Base-by-base conservation (phyloP, 192 early-diverging fungal genomes). In the Coemansia sp. region DNA sequence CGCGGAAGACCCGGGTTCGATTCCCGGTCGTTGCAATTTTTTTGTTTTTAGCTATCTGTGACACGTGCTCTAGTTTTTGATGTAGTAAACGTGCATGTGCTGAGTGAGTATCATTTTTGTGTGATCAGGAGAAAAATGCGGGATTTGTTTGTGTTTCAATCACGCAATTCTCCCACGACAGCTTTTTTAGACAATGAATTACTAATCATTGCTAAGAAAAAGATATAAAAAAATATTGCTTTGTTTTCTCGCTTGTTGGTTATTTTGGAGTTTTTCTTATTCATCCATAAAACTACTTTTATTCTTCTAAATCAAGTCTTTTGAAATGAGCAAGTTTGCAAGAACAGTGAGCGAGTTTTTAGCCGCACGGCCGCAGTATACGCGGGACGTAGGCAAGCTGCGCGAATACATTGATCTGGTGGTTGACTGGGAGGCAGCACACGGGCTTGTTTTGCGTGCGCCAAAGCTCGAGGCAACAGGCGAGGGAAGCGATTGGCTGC, bases 361-460 rank as follows among this genome's bases (percentile, higher is more conserved):
- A 12, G 29, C 76, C 6, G 42, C 45, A 18, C 67, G 76, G 12
- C 76, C 76, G 11, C 63, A 30, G 56, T 79, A 79, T 33, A 34
- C 67, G 38, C 71, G 64, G 30, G 56, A 66, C 28, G 28, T 56
- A 10, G 64, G 10, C 62, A 83, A 55, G 68, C 57, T 88, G 34
- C 57, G 66, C 6, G 52, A 63, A 42, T 67, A 89, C 22, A 72
- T 82, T 38, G 82, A 83, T 49, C 70, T 77, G 20, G 92, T 91
- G 0, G 84, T 93, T 2, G 94, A 96, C 83, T 96, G 90, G 90
- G 86, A 92, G 5, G 72, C 93, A 5, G 80, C 91, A 10, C 89
- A 96, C 64, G 93, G 94, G 11, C 67, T 96, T 10, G 82, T 92
- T n/a, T 84, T 96, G 34, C 87, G 87, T 4, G 87, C 91, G 33